These are phyloP conservation scores for Globisporangium takayamanum DNA, from an alignment of 352 stramenopile genomes.

Conservation along the genomic window DNA sequence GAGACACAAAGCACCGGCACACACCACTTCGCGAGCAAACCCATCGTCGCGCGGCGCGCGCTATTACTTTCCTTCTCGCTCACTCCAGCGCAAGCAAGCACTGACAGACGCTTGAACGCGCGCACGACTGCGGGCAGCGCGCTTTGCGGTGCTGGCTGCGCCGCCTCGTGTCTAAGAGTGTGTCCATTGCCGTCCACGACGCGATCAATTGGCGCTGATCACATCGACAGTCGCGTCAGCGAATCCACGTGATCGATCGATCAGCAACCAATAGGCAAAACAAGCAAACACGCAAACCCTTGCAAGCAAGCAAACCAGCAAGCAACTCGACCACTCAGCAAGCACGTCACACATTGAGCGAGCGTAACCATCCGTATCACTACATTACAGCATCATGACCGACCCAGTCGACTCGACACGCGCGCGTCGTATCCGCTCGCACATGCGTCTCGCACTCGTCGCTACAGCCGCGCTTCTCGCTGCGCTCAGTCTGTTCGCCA, in stretches of 20 bases:
- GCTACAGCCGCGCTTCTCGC: not conserved
- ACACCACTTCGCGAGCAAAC: slow-evolving; percentile 2
- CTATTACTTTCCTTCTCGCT: slow-evolving; percentile 10
- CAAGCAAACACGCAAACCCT: too few relatives aligned
- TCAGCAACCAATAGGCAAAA: too few relatives aligned
- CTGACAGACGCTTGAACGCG: not conserved
- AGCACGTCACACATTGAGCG: not conserved
- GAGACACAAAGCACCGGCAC: slow-evolving; percentile 2
- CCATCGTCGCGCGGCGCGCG: not conserved
- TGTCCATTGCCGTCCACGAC: too few relatives aligned
- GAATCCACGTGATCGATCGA: too few relatives aligned
- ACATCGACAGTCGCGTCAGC: too few relatives aligned
- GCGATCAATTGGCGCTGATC: too few relatives aligned
- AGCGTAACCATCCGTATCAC: not conserved
- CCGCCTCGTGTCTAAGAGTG: too few relatives aligned
- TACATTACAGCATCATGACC: not conserved
- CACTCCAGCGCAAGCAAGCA: slow-evolving; percentile 3
- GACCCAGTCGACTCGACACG: not conserved
- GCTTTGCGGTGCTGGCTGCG: too few relatives aligned
- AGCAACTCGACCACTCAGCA: too few relatives aligned
- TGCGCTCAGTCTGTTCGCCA: not conserved
- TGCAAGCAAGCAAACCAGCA: too few relatives aligned
- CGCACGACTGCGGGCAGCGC: not conserved
- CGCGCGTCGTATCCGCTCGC: not conserved
- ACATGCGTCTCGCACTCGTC: not conserved